Percentiles rank a stretch among this genome's conserved stretches.
Conservation (phyloP, 1,139 yeast genomes). For the Kodamaea derodonti region DNA sequence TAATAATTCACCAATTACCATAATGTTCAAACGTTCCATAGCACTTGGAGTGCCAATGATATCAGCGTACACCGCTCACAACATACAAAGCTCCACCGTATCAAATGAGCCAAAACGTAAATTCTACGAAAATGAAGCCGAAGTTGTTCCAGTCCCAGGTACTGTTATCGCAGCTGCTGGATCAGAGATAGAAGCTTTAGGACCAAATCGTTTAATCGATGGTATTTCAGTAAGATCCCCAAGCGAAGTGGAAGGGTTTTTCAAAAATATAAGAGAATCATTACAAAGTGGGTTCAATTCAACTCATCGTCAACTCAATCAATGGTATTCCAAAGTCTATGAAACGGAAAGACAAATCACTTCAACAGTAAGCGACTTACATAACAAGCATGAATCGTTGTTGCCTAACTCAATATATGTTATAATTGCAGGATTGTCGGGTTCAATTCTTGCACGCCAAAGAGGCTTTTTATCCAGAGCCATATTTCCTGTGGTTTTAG, state of each 20-base stretch:
- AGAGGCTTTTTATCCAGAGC: slow-evolving; percentile 57
- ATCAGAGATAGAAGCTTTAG: slow-evolving; percentile 37
- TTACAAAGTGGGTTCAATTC: slow-evolving; percentile 14
- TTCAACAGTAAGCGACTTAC: slow-evolving; percentile 63
- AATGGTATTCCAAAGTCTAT: slow-evolving; percentile 48
- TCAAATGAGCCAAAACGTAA: slow-evolving; percentile 28
- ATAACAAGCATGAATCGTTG: slow-evolving; percentile 68
- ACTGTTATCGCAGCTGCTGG: slow-evolving; percentile 51
- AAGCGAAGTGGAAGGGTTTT: slow-evolving; percentile 41
- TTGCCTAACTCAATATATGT: slow-evolving; percentile 75
- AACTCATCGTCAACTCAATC: slow-evolving; percentile 23
- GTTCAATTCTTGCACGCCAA: slow-evolving; percentile 75
- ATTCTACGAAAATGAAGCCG: slow-evolving; percentile 60
- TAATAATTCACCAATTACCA: slow-evolving; percentile 7
- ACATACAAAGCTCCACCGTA: background rate
- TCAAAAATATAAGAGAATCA: slow-evolving; percentile 46
- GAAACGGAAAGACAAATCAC: slow-evolving; percentile 65
- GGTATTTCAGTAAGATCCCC: slow-evolving; percentile 60
- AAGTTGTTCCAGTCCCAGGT: slow-evolving; percentile 52
- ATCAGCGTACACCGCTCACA: slow-evolving; percentile 1
- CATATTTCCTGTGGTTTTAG: slow-evolving; percentile 62
- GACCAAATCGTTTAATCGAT: slow-evolving; percentile 47
- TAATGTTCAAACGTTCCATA: slow-evolving; percentile 13
- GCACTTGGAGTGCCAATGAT: slow-evolving; percentile 9
- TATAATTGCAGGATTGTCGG: slow-evolving; percentile 72